These are phyloP conservation scores for Pseudogymnoascus verrucosus DNA, from an alignment of 2,329 filamentous ascomycete genomes.

Conservation along the genomic window DNA sequence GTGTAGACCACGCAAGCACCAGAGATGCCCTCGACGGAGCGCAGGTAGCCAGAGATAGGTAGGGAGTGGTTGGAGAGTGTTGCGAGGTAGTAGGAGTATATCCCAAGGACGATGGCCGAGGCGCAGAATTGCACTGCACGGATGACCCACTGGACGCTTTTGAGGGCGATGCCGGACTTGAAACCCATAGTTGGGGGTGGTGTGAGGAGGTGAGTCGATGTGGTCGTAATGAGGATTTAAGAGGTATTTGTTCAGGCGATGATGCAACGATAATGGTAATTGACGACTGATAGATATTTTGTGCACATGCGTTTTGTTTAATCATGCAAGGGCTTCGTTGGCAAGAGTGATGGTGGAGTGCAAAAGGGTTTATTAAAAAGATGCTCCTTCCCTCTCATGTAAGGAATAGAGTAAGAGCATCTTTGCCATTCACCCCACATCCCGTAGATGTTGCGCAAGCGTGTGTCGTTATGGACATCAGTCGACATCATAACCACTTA, in stretches of 20 bases:
- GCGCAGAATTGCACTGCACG: slow-evolving; percentile 68
- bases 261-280: background rate
- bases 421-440: slow-evolving; percentile 5
- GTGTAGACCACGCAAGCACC: slow-evolving; percentile 70
- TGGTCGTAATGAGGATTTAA: background rate
- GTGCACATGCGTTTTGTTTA: background rate
- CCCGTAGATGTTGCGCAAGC: slow-evolving; percentile 1
- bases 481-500: slow-evolving; percentile 2
- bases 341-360: no score
- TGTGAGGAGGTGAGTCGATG: background rate
- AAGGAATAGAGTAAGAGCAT: background rate
- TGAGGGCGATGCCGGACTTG: slow-evolving; percentile 54
- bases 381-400: background rate
- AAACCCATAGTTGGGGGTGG: slow-evolving; percentile 41
- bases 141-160: slow-evolving; percentile 60
- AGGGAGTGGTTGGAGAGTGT: slow-evolving; percentile 58
- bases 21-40: slow-evolving; percentile 70
- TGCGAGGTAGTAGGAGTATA: slow-evolving; percentile 80
- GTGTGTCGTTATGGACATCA: slow-evolving; percentile 2
- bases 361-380: background rate
- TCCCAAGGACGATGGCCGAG: slow-evolving; percentile 63
- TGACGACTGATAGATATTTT: background rate
- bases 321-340: background rate
- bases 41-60: slow-evolving; percentile 54
- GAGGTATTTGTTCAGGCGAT: background rate